Percentiles rank a stretch among this genome's conserved stretches.
phyloP scores from a whole-genome alignment of 345 rosid species.

The Erysimum cheiranthoides region DNA sequence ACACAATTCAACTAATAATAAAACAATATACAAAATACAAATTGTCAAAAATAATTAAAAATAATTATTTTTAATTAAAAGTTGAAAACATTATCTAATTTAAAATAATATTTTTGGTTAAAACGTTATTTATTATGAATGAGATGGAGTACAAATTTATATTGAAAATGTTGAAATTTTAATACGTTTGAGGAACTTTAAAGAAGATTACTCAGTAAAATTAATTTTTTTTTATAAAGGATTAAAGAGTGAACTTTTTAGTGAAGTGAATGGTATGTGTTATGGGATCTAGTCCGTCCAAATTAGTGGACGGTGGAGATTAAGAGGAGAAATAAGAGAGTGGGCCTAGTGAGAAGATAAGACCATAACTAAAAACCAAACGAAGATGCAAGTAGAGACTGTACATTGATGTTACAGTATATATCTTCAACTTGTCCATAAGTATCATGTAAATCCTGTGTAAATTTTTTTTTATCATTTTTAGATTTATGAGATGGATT shows the following conservation, averaged over 20 bases:
- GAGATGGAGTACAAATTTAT: too few relatives aligned
- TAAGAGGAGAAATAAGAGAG: slow-evolving; percentile 2
- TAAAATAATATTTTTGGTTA: too few relatives aligned
- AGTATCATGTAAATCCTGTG: not conserved
- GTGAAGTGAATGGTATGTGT: slow-evolving; percentile 5
- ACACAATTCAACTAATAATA: too few relatives aligned
- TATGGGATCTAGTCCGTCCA: slow-evolving; percentile 6
- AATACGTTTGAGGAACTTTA: not conserved
- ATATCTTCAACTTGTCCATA: slow-evolving; percentile 24
- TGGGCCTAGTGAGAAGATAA: slow-evolving; percentile 25
- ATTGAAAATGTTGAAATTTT: not conserved
- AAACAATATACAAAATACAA: too few relatives aligned
- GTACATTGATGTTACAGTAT: slow-evolving; percentile 21
- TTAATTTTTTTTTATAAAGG: not conserved
- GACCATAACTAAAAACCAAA: slow-evolving; percentile 22
- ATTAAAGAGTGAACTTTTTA: not conserved
- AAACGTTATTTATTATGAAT: too few relatives aligned
- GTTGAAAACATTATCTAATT: too few relatives aligned
- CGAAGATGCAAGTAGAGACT: slow-evolving; percentile 33
- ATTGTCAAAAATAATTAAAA: too few relatives aligned
- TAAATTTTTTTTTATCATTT: too few relatives aligned
- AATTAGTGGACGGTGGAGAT: slow-evolving; percentile 32
- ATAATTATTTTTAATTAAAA: too few relatives aligned
- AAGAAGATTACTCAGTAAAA: not conserved
- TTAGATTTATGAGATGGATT: not conserved